Evolutionary conservation across 2,329 filamentous ascomycete species (phyloP).

Genomic region (Diplocarpon mali): DNA sequence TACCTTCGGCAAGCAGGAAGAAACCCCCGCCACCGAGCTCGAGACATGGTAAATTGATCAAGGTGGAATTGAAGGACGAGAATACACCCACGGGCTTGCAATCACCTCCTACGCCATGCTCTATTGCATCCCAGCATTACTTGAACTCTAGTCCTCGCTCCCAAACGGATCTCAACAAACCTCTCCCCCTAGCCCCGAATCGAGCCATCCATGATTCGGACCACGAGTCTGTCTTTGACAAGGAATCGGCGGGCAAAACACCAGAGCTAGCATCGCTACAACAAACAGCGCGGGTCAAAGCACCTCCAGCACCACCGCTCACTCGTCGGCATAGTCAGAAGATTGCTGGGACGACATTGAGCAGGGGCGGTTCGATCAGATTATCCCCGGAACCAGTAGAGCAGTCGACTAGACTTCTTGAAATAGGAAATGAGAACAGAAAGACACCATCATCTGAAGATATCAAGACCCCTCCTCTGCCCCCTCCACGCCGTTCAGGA

Average conservation of each 20-base stretch:
- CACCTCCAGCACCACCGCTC: constrained; percentile 32
- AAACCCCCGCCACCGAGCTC: constrained; percentile 66
- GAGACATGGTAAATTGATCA: constrained; percentile 67
- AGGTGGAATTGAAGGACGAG: constrained; percentile 33
- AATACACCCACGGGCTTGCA: constrained; percentile 28
- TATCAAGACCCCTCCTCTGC: constrained; percentile 12
- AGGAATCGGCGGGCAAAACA: constrained; percentile 40
- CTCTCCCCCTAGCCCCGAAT: constrained; percentile 44
- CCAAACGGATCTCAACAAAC: constrained; percentile 46
- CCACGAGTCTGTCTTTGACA: constrained; percentile 41
- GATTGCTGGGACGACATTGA: constrained; percentile 21
- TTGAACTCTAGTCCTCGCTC: constrained; percentile 21
- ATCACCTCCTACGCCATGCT: constrained; percentile 19
- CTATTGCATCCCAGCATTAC: constrained; percentile 17
- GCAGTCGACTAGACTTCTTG: constrained; percentile 9
- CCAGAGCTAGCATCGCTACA: constrained; percentile 33
- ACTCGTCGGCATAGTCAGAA: constrained; percentile 26
- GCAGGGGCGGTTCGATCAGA: constrained; percentile 16
- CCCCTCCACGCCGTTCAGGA: constrained; percentile 24
- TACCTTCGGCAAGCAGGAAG: constrained; percentile 40
- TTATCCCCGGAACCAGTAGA: constrained; percentile 24
- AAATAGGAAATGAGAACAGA: constrained; percentile 6
- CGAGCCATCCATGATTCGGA: constrained; percentile 34
- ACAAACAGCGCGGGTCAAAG: constrained; percentile 25
- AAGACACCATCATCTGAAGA: constrained; percentile 9